A percentile compares a stretch with the other conserved stretches of the same genome.
phyloP scores from a whole-genome alignment of 352 stramenopile species.

The Phytophthora megakarya region DNA sequence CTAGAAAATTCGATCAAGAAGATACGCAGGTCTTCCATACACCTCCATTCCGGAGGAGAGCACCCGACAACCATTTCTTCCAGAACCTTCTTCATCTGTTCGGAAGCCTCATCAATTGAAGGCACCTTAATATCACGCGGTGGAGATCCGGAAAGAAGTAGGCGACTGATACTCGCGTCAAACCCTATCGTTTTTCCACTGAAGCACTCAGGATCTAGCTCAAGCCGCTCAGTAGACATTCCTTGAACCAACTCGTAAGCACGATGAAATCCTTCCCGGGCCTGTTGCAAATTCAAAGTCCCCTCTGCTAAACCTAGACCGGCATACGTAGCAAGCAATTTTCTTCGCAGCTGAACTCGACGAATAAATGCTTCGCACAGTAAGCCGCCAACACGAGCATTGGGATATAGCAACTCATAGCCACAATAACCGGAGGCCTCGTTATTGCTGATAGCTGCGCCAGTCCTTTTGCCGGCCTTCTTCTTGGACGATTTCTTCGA shows the following conservation, averaged over 20 bases:
- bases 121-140: constrained; percentile 75
- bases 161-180: constrained; percentile 72
- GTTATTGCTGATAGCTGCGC: constrained; percentile 2
- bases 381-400: constrained; percentile 51
- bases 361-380: constrained; percentile 70
- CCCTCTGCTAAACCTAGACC: constrained; percentile 54
- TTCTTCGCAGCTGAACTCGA: constrained; percentile 58
- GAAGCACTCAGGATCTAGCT: constrained; percentile 71
- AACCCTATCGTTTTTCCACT: constrained; percentile 74
- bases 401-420: constrained; percentile 56
- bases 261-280: constrained; percentile 45
- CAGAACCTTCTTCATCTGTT: constrained; percentile 58
- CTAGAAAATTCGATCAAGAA: constrained; percentile 80
- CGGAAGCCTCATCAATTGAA: constrained; percentile 53
- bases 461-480: constrained; percentile 55
- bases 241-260: constrained; percentile 48
- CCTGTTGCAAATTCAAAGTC: constrained; percentile 45
- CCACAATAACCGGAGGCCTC: constrained; percentile 1
- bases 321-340: constrained; percentile 50
- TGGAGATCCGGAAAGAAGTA: constrained; percentile 71
- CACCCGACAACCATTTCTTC: constrained; percentile 63
- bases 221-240: constrained; percentile 62
- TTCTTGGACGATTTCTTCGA: constrained; percentile 72
- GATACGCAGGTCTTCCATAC: constrained; percentile 82
- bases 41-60: constrained; percentile 61